These are phyloP conservation scores for Hericium coralloides DNA, from an alignment of 768 basidiomycete species.

Conservation along the genomic window DNA sequence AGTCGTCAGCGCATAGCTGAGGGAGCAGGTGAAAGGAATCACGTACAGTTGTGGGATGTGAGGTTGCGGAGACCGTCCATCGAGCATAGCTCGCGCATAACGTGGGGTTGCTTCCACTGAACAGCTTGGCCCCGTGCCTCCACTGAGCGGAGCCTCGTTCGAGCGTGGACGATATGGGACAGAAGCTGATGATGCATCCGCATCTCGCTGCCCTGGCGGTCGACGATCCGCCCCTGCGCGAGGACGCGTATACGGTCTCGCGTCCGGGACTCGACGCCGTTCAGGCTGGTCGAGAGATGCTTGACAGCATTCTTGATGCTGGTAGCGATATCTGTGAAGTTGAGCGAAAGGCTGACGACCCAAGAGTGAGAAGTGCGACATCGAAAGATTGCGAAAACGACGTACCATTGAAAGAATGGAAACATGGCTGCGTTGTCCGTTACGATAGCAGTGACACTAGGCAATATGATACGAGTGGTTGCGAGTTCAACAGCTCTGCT, in stretches of 20 bases:
- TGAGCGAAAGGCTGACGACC: not conserved
- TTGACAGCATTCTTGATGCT: not conserved
- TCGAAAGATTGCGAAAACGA: not conserved
- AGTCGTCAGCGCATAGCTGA: not conserved
- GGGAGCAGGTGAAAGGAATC: not conserved
- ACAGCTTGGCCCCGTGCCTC: not conserved
- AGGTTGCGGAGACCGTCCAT: not conserved
- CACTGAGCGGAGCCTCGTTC: not conserved
- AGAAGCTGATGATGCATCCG: no score
- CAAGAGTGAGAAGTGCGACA: not conserved
- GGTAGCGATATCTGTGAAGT: not conserved
- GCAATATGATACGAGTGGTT: not conserved
- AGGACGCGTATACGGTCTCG: not conserved
- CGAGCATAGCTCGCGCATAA: not conserved
- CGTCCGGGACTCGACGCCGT: not conserved
- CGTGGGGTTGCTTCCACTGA: not conserved
- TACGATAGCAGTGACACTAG: not conserved
- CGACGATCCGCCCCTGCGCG: not conserved
- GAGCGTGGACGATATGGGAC: not conserved
- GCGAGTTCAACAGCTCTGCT: no score
- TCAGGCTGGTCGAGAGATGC: not conserved
- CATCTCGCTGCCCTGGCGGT: no score
- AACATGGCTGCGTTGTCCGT: not conserved
- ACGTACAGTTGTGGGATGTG: not conserved
- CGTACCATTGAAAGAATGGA: not conserved